Percentiles rank a stretch among this genome's conserved stretches.
phyloP scores from a whole-genome alignment of 768 basidiomycete species.

The Russula olivacea region DNA sequence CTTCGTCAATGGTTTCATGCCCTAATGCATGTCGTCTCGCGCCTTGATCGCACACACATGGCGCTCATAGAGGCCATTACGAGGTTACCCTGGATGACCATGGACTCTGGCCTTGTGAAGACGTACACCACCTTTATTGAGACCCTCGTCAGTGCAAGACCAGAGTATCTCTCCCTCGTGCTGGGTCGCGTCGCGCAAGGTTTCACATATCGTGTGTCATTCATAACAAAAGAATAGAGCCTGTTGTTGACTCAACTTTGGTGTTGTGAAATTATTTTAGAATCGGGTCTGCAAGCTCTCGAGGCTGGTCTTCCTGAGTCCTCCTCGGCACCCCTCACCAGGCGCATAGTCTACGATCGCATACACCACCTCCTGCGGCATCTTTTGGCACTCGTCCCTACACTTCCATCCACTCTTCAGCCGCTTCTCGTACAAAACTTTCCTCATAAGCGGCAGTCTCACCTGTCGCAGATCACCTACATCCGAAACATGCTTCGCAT shows the following conservation, averaged over 20 bases:
- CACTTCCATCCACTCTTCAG: constrained; percentile 78
- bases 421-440: constrained; percentile 81
- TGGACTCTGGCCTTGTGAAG: constrained; percentile 79
- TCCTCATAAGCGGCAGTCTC: constrained; percentile 88
- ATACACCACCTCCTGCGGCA: constrained; percentile 81
- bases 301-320: constrained; percentile 53
- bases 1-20: constrained; percentile 79
- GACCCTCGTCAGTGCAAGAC: constrained; percentile 84
- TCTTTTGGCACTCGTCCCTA: constrained; percentile 86
- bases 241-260: constrained; percentile 16
- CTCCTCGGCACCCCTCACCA: constrained; percentile 67
- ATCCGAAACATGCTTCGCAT: constrained; percentile 83
- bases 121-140: constrained; percentile 86
- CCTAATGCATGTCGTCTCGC: constrained; percentile 86
- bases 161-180: constrained; percentile 85
- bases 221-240: neutral
- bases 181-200: constrained; percentile 78
- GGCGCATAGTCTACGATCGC: constrained; percentile 78
- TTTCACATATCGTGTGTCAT: constrained; percentile 77
- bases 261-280: constrained; percentile 35
- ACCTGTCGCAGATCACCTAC: constrained; percentile 76
- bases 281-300: constrained; percentile 64
- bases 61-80: constrained; percentile 82
- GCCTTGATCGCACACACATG: constrained; percentile 75
- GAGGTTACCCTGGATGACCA: constrained; percentile 86